Evolutionary conservation across 2,329 filamentous ascomycete genomes (phyloP).

Genomic region (Pseudogymnoascus sp.): DNA sequence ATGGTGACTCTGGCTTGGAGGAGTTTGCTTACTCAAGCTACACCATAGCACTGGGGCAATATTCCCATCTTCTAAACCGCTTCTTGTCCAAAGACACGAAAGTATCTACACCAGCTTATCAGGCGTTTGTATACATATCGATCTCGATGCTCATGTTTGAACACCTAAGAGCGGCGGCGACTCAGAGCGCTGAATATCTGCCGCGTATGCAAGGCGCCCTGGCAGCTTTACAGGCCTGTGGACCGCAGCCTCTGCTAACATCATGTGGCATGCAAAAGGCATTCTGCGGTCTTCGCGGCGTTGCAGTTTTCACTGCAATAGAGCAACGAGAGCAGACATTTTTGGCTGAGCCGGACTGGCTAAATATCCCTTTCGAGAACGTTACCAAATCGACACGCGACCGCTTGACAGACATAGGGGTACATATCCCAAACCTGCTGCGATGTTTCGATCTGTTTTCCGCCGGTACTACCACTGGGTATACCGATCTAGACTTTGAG

Average conservation of each 20-base stretch:
- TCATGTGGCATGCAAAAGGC: background rate
- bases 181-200: background rate
- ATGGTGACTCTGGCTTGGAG: background rate
- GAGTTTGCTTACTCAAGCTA: background rate
- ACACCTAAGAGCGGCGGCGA: background rate
- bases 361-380: background rate
- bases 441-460: background rate
- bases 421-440: background rate
- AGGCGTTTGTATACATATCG: background rate
- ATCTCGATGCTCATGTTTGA: background rate
- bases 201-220: background rate
- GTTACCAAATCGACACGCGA: background rate
- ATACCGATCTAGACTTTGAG: background rate
- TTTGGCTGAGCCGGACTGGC: background rate
- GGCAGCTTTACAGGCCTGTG: background rate
- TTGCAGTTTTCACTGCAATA: background rate
- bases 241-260: background rate
- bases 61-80: background rate
- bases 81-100: background rate
- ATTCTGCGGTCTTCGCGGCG: background rate
- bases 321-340: background rate
- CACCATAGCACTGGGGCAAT: background rate
- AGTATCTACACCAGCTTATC: background rate
- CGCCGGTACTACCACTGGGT: background rate
- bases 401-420: background rate